Base-by-base conservation (phyloP, 352 stramenopile species). In the Phytophthora tubulina region DNA sequence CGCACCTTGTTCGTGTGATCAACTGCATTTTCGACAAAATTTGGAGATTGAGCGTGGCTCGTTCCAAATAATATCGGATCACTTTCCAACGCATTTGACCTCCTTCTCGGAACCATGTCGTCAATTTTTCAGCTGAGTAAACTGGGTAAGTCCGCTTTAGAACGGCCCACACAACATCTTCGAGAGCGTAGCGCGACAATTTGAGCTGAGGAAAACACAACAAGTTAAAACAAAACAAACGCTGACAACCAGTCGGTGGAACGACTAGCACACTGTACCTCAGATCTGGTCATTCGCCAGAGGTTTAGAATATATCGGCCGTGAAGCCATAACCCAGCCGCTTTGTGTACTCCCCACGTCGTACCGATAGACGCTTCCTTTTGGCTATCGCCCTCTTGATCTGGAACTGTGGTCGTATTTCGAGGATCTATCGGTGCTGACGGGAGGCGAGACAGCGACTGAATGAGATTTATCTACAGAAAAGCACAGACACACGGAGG, bases 231-330 rank as follows among this genome's bases (percentile, higher is more conserved):
- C 2, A 27, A 41, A n/a, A 52, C 21, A 39, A 30, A 53, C 0
- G 7, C 3, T 50, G 6, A 49, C 17, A 62, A 27, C 13, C 21
- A 9, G 17, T 50, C 52, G 21, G 6, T 49, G 13, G 13, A 57
- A 31, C 15, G 36, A 59, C 33, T 17, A 45, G 2, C n/a, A 21
- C 14, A 17, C 4, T 31, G 21, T 70, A 96, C 87, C 80, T 96
- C 89, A 15, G 89, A 96, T 39, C 88, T 80, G 17, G 87, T 80
- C 63, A 95, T 90, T 50, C 93, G 82, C 95, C 95, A 98, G n/a
- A 98, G 64, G 74, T 98, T 98, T 3, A 98, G 67, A 50, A 98
- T 85, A 55, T 95, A 91, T 11, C 95, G 82, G 0, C 94, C 94
- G 44, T 95, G 88, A 39, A 98, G 78, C 90, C 91, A 98, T 38